Percentiles rank a stretch among this genome's conserved stretches.
Evolutionary conservation across 768 basidiomycete genomes (phyloP).

Genomic region (Rhodocollybia butyracea): DNA sequence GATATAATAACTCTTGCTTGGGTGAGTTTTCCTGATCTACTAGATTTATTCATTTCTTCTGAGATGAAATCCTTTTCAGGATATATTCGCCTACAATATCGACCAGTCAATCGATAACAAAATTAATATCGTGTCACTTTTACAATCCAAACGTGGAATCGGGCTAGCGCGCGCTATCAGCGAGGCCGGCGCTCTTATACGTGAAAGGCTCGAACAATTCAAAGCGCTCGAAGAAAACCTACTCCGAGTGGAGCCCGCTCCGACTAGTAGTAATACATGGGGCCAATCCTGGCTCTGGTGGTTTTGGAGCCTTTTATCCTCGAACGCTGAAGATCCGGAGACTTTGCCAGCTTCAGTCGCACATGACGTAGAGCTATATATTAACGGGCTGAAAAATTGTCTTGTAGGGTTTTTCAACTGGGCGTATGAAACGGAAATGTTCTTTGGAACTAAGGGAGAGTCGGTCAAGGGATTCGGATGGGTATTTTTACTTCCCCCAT

Average conservation of each 20-base stretch:
- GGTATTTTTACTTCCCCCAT: constrained; percentile 41
- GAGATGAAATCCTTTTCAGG: constrained; percentile 34
- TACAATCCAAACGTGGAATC: constrained; percentile 40
- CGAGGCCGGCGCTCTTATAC: not conserved
- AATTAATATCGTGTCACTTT: constrained; percentile 47
- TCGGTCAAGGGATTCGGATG: constrained; percentile 61
- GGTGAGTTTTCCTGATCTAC: constrained; percentile 33
- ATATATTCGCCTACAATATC: constrained; percentile 54
- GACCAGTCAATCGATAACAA: constrained; percentile 33
- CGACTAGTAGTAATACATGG: not conserved
- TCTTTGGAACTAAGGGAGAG: constrained; percentile 53
- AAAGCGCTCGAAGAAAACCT: not conserved
- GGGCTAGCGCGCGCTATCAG: constrained; percentile 45
- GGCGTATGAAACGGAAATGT: constrained; percentile 61
- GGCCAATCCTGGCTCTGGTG: not conserved
- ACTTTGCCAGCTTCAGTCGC: not conserved
- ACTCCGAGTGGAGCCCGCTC: not conserved
- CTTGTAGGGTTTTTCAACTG: constrained; percentile 61
- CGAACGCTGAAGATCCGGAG: not conserved
- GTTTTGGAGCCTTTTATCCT: not conserved
- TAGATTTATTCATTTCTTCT: constrained; percentile 4
- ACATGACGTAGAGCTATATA: constrained; percentile 25
- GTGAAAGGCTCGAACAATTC: not conserved
- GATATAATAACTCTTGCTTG: constrained; percentile 53
- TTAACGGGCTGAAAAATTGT: constrained; percentile 51